Conservation (phyloP, 2,329 filamentous ascomycete genomes). For the Fusarium tupiense region DNA sequence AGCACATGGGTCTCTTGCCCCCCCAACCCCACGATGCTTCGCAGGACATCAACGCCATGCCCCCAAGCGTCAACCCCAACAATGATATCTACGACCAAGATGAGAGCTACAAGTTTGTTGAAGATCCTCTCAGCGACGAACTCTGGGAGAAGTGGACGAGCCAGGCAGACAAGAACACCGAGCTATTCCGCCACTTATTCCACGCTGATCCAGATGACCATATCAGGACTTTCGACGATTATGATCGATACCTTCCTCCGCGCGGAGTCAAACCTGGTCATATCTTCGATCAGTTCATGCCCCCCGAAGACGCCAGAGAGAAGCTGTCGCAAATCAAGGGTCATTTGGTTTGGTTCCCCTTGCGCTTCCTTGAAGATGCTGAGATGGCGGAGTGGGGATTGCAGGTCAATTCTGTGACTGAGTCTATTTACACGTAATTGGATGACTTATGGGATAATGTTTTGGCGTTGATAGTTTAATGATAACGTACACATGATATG, state of each 20-base stretch:
- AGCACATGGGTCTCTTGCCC: conserved; percentile 85
- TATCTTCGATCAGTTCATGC: conserved; percentile 82
- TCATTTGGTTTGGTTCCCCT: conserved; percentile 94
- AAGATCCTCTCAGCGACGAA: conserved; percentile 74
- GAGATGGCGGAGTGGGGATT: conserved; percentile 91
- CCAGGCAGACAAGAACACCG: conserved; percentile 76
- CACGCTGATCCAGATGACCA: conserved; percentile 86
- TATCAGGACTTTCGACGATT: conserved; percentile 91
- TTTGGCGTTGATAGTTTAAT: neutral
- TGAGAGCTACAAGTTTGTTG: conserved; percentile 71
- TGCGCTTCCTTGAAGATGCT: conserved; percentile 84
- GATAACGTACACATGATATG: neutral
- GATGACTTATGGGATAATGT: neutral
- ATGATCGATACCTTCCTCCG: conserved; percentile 79
- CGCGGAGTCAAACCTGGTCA: conserved; percentile 83
- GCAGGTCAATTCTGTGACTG: conserved; percentile 85
- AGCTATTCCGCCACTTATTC: conserved; percentile 81
- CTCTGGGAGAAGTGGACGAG: conserved; percentile 76
- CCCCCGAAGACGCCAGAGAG: conserved; percentile 74
- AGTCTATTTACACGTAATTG: conserved; percentile 80
- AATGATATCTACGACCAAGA: conserved; percentile 72
- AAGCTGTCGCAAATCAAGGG: conserved; percentile 85
- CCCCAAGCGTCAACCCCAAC: conserved; percentile 71
- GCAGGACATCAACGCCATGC: conserved; percentile 77
- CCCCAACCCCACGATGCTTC: conserved; percentile 75